These are phyloP conservation scores for Podosphaera fusca DNA, from an alignment of 2,329 filamentous ascomycete species.

Conservation along the genomic window DNA sequence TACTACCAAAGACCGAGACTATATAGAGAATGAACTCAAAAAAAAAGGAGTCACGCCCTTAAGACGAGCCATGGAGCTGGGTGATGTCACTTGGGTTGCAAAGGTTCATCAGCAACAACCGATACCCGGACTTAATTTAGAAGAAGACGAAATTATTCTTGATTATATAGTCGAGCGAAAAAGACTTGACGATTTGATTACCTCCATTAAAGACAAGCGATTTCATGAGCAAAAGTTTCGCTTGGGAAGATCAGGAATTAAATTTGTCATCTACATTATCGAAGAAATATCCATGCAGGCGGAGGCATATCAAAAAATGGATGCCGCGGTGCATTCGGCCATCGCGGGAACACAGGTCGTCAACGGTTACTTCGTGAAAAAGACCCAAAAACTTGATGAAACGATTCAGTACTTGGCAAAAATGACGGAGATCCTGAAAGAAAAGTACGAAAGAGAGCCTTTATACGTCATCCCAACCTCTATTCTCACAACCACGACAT, in stretches of 20 bases:
- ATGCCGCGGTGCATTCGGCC: slow-evolving; percentile 46
- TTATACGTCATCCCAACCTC: slow-evolving; percentile 42
- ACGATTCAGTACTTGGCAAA: slow-evolving; percentile 52
- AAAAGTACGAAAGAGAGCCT: slow-evolving; percentile 34
- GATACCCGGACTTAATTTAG: slow-evolving; percentile 30
- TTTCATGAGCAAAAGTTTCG: slow-evolving; percentile 75
- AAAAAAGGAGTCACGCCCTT: slow-evolving; percentile 42
- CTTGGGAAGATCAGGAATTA: slow-evolving; percentile 46
- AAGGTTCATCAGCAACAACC: slow-evolving; percentile 38
- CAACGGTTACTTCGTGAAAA: slow-evolving; percentile 58
- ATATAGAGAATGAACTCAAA: slow-evolving; percentile 47
- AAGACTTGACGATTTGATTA: slow-evolving; percentile 55
- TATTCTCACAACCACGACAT: slow-evolving; percentile 39
- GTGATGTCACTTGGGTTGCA: slow-evolving; percentile 61
- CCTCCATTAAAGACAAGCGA: slow-evolving; percentile 59
- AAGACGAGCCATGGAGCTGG: slow-evolving; percentile 45
- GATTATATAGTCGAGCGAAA: slow-evolving; percentile 70
- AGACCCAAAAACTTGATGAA: slow-evolving; percentile 52
- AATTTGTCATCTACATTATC: slow-evolving; percentile 56
- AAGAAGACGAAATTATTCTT: slow-evolving; percentile 48
- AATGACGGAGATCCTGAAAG: slow-evolving; percentile 46
- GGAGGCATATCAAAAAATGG: slow-evolving; percentile 29
- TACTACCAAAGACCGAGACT: slow-evolving; percentile 49
- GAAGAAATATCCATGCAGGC: slow-evolving; percentile 45
- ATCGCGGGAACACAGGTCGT: slow-evolving; percentile 59